Conservation (phyloP, 352 stramenopile species). For the Pythium sp. region DNA sequence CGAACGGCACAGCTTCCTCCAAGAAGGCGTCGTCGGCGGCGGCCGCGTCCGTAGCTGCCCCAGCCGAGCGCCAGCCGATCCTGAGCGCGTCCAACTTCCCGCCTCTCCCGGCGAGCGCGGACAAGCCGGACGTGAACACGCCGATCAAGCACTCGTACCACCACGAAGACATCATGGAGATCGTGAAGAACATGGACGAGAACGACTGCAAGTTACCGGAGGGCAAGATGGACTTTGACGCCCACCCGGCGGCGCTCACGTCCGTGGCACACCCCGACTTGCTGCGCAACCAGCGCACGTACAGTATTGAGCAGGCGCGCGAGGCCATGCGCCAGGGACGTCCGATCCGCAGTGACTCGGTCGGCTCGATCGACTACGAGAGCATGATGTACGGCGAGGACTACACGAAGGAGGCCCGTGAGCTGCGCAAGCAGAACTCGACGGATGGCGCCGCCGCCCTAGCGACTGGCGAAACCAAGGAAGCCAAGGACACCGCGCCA, state of each 20-base stretch:
- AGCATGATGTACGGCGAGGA: constrained; percentile 90
- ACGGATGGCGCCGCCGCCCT: constrained; percentile 18
- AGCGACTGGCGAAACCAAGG: not conserved
- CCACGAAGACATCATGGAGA: constrained; percentile 91
- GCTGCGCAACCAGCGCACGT: constrained; percentile 89
- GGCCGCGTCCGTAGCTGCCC: constrained; percentile 9
- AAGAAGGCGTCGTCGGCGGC: constrained; percentile 27
- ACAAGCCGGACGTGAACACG: constrained; percentile 33
- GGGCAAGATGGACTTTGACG: constrained; percentile 82
- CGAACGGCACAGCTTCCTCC: constrained; percentile 17
- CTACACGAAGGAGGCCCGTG: constrained; percentile 84
- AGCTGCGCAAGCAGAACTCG: constrained; percentile 55
- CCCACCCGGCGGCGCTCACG: constrained; percentile 75
- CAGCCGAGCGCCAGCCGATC: constrained; percentile 67
- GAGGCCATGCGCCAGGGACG: constrained; percentile 88
- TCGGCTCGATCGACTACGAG: constrained; percentile 87
- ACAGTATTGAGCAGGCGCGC: constrained; percentile 91
- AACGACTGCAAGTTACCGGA: constrained; percentile 68
- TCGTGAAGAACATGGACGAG: constrained; percentile 90
- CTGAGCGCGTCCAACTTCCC: constrained; percentile 83
- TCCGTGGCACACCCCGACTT: constrained; percentile 80
- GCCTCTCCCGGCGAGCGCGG: constrained; percentile 48
- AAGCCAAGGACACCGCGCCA: constrained; percentile 13
- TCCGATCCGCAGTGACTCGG: constrained; percentile 84
- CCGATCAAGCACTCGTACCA: constrained; percentile 73